These are phyloP conservation scores for Russula abietina DNA, from an alignment of 768 basidiomycete genomes.

Conservation along the genomic window DNA sequence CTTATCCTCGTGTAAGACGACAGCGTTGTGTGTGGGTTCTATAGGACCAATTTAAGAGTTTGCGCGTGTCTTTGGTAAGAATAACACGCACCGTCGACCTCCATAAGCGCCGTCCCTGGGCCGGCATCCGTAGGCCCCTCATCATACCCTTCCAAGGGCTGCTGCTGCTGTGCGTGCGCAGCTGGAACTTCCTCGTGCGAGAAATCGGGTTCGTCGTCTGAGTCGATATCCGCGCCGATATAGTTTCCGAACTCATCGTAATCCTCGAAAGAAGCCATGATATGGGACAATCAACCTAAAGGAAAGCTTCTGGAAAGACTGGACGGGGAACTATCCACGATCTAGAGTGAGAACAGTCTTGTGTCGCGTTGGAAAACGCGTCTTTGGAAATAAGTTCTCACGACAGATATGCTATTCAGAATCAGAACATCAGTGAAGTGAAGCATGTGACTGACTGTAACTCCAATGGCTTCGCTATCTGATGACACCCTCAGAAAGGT, in stretches of 20 bases:
- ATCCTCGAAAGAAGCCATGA: slow-evolving; percentile 62
- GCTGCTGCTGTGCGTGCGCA: slow-evolving; percentile 34
- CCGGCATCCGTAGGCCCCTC: slow-evolving; percentile 52
- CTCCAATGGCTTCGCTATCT: slow-evolving; percentile 34
- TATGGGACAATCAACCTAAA: neutral
- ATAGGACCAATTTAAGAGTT: slow-evolving; percentile 13
- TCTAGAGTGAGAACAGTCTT: neutral
- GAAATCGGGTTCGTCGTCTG: slow-evolving; percentile 66
- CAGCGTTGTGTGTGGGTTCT: slow-evolving; percentile 78
- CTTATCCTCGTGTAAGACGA: slow-evolving; percentile 94
- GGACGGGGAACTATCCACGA: neutral
- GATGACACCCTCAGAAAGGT: slow-evolving; percentile 86
- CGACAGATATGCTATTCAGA: too few species aligned
- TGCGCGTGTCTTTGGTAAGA: neutral
- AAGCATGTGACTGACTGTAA: too few species aligned
- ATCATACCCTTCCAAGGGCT: slow-evolving; percentile 75
- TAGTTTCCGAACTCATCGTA: slow-evolving; percentile 97
- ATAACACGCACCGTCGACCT: slow-evolving; percentile 61
- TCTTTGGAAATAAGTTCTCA: slow-evolving; percentile 14
- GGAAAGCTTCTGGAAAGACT: neutral
- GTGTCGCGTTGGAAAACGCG: slow-evolving; percentile 10
- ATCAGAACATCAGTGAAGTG: too few species aligned
- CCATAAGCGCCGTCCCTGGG: slow-evolving; percentile 66
- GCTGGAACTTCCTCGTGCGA: slow-evolving; percentile 44
- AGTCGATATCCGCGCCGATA: slow-evolving; percentile 91